phyloP scores from a whole-genome alignment of 495 filamentous ascomycete genomes.

The Neurospora tetraspora region DNA sequence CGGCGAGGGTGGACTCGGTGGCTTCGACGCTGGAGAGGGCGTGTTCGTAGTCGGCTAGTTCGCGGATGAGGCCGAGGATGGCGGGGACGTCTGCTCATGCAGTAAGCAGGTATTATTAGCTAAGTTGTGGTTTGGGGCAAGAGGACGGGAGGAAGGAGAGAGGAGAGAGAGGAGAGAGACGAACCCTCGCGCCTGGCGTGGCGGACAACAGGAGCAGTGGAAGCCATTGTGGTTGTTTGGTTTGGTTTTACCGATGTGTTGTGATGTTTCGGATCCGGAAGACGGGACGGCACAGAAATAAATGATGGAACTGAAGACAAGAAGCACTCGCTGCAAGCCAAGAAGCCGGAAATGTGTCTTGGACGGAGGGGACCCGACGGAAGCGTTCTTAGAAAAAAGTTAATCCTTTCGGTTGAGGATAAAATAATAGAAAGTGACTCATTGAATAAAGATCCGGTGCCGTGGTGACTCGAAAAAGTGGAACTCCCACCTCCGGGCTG shows the following conservation, averaged over 20 bases:
- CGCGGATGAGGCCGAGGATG: constrained; percentile 76
- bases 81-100: constrained; percentile 68
- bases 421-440: no score
- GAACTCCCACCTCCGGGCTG: not conserved
- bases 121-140: not conserved
- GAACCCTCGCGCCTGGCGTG: constrained; percentile 26
- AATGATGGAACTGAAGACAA: not conserved
- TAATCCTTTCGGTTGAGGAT: no score
- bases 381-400: no score
- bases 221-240: constrained; percentile 9
- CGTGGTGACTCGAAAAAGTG: not conserved
- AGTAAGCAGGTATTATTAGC: no score
- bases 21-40: constrained; percentile 62
- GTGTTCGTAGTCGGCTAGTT: constrained; percentile 80
- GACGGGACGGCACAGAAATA: not conserved
- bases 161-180: not conserved
- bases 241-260: not conserved
- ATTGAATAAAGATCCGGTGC: no score
- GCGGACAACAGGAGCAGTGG: constrained; percentile 13
- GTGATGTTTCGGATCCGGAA: not conserved
- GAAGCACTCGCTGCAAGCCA: not conserved
- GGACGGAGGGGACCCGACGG: not conserved
- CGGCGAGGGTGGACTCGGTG: constrained; percentile 59
- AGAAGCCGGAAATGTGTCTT: not conserved
- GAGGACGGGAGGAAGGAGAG: not conserved